A percentile compares a stretch with the other conserved stretches of the same genome.
phyloP scores from a whole-genome alignment of 257 asterid genomes.

The Anisodus acutangulus region DNA sequence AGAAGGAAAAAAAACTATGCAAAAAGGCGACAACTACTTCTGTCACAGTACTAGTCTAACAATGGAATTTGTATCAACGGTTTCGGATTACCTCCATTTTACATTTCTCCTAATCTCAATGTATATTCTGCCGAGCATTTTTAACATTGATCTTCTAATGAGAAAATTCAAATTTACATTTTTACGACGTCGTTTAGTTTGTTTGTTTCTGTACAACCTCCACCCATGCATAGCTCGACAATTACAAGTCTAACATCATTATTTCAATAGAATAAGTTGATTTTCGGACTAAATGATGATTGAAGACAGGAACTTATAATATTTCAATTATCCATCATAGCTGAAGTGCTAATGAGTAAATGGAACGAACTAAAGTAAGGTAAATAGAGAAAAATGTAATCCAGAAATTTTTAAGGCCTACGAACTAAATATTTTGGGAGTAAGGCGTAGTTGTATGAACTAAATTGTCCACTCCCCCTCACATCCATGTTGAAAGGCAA shows the following conservation, averaged over 20 bases:
- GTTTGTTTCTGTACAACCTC: background rate
- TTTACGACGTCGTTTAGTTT: no score
- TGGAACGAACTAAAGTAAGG: background rate
- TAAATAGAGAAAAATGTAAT: background rate
- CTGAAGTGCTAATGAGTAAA: background rate
- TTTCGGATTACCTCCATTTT: background rate
- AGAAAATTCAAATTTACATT: background rate
- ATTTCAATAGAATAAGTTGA: background rate
- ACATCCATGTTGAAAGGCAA: background rate
- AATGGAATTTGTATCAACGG: background rate
- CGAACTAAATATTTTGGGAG: background rate
- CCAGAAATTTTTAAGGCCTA: background rate
- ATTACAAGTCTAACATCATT: no score
- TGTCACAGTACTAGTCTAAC: background rate
- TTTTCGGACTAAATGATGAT: background rate
- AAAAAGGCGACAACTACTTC: background rate
- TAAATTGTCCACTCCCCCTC: background rate
- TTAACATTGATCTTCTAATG: background rate
- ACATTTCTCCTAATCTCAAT: background rate
- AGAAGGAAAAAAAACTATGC: background rate
- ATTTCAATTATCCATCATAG: conserved; percentile 18
- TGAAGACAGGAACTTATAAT: background rate
- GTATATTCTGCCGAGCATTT: background rate
- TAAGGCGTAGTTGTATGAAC: background rate
- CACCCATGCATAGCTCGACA: background rate